A percentile compares a stretch with the other conserved stretches of the same genome.
Conservation (phyloP, 345 rosid species). For the Camelina neglecta region DNA sequence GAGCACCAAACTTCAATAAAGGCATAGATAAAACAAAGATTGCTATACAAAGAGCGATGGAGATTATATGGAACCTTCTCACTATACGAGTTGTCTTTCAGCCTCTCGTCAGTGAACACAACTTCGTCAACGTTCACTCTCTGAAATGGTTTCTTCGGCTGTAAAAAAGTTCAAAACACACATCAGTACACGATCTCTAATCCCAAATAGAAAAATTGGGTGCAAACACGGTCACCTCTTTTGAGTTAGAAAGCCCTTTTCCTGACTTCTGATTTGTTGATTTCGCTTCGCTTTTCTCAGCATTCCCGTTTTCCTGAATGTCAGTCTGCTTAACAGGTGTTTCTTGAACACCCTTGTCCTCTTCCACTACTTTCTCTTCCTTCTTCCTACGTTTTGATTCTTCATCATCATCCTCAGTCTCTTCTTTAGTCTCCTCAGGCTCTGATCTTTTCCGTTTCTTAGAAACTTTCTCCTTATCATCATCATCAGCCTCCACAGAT, state of each 20-base stretch:
- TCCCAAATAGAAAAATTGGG: neutral
- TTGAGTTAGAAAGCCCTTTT: conserved; percentile 62
- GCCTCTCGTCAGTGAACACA: conserved; percentile 68
- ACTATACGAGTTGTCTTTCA: conserved; percentile 92
- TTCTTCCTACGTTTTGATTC: conserved; percentile 63
- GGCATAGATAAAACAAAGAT: neutral
- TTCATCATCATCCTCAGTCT: conserved; percentile 46
- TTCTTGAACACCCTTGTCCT: conserved; percentile 29
- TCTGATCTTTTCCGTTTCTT: conserved; percentile 79
- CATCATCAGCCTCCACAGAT: conserved; percentile 40
- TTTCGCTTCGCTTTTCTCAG: conserved; percentile 49
- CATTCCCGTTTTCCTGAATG: conserved; percentile 45
- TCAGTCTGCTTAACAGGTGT: conserved; percentile 46
- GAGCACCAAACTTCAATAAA: conserved; percentile 19
- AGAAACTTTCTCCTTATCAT: conserved; percentile 45
- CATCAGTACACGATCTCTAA: conserved; percentile 30
- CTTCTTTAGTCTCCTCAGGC: conserved; percentile 52
- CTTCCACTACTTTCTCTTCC: conserved; percentile 47
- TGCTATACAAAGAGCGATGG: neutral
- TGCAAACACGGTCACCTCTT: conserved; percentile 52
- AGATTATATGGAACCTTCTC: conserved; percentile 63
- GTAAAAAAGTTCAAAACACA: conserved; percentile 24
- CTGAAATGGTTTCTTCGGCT: conserved; percentile 86
- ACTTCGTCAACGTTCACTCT: conserved; percentile 81
- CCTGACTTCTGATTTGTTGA: conserved; percentile 46